A percentile compares a stretch with the other conserved stretches of the same genome.
These are phyloP conservation scores for Pleurotus eryngii DNA, from an alignment of 768 basidiomycete species.

Conservation along the genomic window DNA sequence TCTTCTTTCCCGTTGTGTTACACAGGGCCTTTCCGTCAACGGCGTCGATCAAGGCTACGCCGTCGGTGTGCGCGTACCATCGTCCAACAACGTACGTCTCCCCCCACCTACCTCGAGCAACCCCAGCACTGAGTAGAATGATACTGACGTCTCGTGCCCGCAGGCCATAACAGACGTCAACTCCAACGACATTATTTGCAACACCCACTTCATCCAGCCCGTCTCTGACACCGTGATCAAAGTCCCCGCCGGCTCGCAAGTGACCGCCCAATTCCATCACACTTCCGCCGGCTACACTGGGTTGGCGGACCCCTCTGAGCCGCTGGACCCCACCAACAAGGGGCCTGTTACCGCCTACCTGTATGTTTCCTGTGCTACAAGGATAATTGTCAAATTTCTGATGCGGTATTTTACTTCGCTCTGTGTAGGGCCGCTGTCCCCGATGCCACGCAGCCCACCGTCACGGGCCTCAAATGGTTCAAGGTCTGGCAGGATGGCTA, in stretches of 20 bases:
- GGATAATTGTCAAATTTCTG: background rate
- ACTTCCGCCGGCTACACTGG: slow-evolving; percentile 31
- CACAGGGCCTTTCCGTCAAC: slow-evolving; percentile 40
- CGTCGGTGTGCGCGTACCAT: slow-evolving; percentile 41
- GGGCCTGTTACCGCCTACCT: slow-evolving; percentile 38
- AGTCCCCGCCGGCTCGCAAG: slow-evolving; percentile 35
- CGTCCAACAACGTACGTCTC: slow-evolving; percentile 27
- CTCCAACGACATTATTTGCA: slow-evolving; percentile 41
- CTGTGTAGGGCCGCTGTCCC: slow-evolving; percentile 33
- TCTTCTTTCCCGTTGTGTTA: background rate
- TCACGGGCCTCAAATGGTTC: slow-evolving; percentile 42
- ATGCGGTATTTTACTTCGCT: background rate
- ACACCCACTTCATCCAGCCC: slow-evolving; percentile 32
- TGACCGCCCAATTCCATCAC: slow-evolving; percentile 41
- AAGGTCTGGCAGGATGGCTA: slow-evolving; percentile 38
- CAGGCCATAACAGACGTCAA: slow-evolving; percentile 43
- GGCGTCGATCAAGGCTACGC: slow-evolving; percentile 44
- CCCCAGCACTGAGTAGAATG: slow-evolving; percentile 1
- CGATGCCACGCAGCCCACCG: slow-evolving; percentile 32
- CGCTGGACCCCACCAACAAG: slow-evolving; percentile 39
- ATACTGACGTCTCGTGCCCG: background rate
- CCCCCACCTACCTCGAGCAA: no score
- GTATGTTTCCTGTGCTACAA: slow-evolving; percentile 16
- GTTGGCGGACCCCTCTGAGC: slow-evolving; percentile 32
- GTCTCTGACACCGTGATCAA: slow-evolving; percentile 30